These are phyloP conservation scores for Fistulifera pelliculosa DNA, from an alignment of 108 stramenopile species.

Conservation along the genomic window DNA sequence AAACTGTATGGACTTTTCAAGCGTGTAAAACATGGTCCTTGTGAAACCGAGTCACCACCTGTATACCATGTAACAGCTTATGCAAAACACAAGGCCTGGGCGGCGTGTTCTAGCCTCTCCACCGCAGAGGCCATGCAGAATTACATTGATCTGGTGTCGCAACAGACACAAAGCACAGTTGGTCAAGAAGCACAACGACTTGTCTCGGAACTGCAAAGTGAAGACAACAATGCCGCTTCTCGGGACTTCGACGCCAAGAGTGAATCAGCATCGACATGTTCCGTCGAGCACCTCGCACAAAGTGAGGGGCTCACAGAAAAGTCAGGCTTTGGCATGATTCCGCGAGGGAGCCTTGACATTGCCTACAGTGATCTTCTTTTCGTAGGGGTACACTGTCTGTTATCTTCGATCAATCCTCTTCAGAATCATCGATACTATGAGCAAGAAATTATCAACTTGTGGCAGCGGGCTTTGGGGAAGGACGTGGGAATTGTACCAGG, in stretches of 20 bases:
- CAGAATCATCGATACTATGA: constrained; percentile 2
- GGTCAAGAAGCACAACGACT: neutral
- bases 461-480: neutral
- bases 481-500: constrained; percentile 41
- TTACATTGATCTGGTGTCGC: constrained; percentile 24
- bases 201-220: no score
- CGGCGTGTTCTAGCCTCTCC: constrained; percentile 13
- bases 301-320: neutral
- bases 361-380: constrained; percentile 38
- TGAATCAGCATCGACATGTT: neutral
- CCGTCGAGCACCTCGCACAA: neutral
- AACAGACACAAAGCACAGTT: neutral
- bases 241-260: neutral
- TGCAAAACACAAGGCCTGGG: constrained; percentile 43
- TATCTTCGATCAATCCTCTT: neutral
- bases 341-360: constrained; percentile 71
- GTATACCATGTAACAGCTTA: constrained; percentile 27
- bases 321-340: constrained; percentile 11
- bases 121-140: constrained; percentile 26
- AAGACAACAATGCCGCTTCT: no score
- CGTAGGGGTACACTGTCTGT: constrained; percentile 31
- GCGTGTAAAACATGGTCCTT: constrained; percentile 17
- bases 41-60: constrained; percentile 12
- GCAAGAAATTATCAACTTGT: constrained; percentile 6
- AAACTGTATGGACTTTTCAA: constrained; percentile 58